These are phyloP conservation scores for Arthrobotrys iridis DNA, from an alignment of 2,329 filamentous ascomycete species.

Conservation along the genomic window DNA sequence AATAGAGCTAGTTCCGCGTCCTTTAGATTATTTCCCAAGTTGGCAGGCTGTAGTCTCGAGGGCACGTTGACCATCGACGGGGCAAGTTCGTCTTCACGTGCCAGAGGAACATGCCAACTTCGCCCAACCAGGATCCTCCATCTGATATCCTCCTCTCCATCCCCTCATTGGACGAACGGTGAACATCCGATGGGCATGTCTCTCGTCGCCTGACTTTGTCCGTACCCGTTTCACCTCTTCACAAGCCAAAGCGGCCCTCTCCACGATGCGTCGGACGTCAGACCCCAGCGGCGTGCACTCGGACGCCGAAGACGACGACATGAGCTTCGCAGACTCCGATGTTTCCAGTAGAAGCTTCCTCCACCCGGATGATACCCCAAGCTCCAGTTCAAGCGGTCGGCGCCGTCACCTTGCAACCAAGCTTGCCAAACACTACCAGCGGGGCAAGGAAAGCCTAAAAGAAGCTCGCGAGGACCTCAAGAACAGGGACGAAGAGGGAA, in stretches of 20 bases:
- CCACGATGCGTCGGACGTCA: conserved; percentile 42
- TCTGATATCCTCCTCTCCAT: conserved; percentile 18
- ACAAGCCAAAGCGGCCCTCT: conserved; percentile 22
- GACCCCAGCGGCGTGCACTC: conserved; percentile 32
- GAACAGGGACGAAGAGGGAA: conserved; percentile 42
- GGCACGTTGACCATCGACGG: no score
- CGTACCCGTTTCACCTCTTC: conserved; percentile 2
- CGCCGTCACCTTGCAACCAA: conserved; percentile 30
- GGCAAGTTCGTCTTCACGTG: conserved; percentile 22
- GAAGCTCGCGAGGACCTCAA: conserved; percentile 46
- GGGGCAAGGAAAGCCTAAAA: conserved; percentile 44
- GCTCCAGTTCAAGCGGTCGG: conserved; percentile 18
- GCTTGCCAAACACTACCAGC: conserved; percentile 42
- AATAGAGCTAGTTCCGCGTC: no score
- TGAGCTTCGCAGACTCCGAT: conserved; percentile 28
- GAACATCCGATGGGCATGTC: conserved; percentile 36
- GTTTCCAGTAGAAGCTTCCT: conserved; percentile 22
- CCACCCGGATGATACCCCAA: conserved; percentile 43
- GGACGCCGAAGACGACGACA: conserved; percentile 31
- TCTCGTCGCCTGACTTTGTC: conserved; percentile 24
- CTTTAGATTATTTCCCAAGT: no score
- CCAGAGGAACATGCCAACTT: not conserved
- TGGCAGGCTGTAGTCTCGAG: no score
- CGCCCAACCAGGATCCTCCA: not conserved
- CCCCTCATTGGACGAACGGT: conserved; percentile 17